These are phyloP conservation scores for Colletotrichum limetticola DNA, from an alignment of 2,329 filamentous ascomycete genomes.

Conservation along the genomic window DNA sequence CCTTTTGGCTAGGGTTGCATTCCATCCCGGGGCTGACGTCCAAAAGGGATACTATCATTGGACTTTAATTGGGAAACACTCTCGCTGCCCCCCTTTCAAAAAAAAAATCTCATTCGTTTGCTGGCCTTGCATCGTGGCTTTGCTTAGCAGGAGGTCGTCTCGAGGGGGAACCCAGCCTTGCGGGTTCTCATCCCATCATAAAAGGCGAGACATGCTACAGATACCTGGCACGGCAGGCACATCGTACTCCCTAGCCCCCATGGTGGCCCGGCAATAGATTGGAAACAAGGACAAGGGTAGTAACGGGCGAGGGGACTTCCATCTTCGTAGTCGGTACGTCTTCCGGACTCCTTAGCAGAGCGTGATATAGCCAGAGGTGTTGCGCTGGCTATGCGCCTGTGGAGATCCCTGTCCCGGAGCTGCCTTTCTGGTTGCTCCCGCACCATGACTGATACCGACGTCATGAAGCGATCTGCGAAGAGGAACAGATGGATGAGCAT, in stretches of 20 bases:
- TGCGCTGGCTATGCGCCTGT: slow-evolving; percentile 31
- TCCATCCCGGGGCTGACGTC: slow-evolving; percentile 24
- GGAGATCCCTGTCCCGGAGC: slow-evolving; percentile 22
- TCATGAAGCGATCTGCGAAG: slow-evolving; percentile 28
- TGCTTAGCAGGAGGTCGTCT: slow-evolving; percentile 1
- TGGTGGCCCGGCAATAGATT: slow-evolving; percentile 17
- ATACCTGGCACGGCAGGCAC: not conserved
- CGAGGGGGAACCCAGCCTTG: slow-evolving; percentile 20
- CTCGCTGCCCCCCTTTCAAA: not conserved
- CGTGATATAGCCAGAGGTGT: slow-evolving; percentile 26
- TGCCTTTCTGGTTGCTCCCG: slow-evolving; percentile 27
- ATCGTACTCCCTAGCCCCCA: not conserved
- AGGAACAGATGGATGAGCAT: slow-evolving; percentile 14
- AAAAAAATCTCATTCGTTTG: not conserved
- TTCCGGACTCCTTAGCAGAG: slow-evolving; percentile 19
- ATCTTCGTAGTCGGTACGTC: slow-evolving; percentile 17
- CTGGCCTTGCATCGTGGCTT: slow-evolving; percentile 26
- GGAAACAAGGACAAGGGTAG: slow-evolving; percentile 28
- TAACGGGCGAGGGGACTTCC: slow-evolving; percentile 19
- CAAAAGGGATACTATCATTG: slow-evolving; percentile 29
- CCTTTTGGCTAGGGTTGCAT: slow-evolving; percentile 18
- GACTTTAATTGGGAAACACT: not conserved
- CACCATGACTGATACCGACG: slow-evolving; percentile 29
- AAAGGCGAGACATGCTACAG: slow-evolving; percentile 15
- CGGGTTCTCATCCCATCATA: slow-evolving; percentile 15